Evolutionary conservation across 768 basidiomycete species (phyloP).

Genomic region (Galerina marginata): DNA sequence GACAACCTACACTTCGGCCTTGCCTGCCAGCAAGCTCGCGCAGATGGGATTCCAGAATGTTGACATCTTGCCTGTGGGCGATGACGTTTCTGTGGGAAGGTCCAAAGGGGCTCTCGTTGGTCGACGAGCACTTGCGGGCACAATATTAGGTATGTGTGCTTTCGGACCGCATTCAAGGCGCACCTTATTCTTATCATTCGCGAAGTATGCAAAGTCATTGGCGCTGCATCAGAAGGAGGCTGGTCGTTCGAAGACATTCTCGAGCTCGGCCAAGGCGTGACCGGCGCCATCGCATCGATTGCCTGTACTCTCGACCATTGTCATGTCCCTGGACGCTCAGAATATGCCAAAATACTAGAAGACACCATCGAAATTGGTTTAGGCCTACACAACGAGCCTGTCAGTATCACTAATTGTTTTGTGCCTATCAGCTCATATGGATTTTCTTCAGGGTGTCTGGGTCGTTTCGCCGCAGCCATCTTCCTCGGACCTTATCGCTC

Average conservation of each 20-base stretch:
- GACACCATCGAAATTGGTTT: constrained; percentile 1
- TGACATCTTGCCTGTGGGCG: constrained; percentile 3
- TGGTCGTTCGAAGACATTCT: constrained; percentile 3
- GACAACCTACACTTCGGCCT: constrained; percentile 7
- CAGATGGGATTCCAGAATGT: constrained; percentile 5
- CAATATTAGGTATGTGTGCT: not conserved
- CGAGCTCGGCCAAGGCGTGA: not conserved
- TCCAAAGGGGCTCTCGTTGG: constrained; percentile 5
- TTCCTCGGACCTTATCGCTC: constrained; percentile 1
- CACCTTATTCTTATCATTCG: not conserved
- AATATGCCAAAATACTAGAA: not conserved
- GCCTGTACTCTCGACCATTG: constrained; percentile 6
- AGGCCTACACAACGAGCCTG: constrained; percentile 7
- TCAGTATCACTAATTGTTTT: not conserved
- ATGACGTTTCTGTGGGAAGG: constrained; percentile 5
- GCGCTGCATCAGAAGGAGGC: constrained; percentile 3
- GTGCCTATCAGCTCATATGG: not conserved
- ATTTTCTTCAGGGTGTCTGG: not conserved
- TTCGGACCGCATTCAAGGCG: not conserved
- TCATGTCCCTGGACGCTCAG: constrained; percentile 5
- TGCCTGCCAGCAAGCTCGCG: constrained; percentile 6
- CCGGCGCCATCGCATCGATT: constrained; percentile 6
- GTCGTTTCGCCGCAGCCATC: constrained; percentile 5
- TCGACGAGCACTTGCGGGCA: constrained; percentile 3
- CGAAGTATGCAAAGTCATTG: constrained; percentile 2